Evolutionary conservation across 192 early-diverging fungal species (phyloP), one percentile per base, ranked within the genome.

Genomic region (Mortierella antarctica): DNA sequence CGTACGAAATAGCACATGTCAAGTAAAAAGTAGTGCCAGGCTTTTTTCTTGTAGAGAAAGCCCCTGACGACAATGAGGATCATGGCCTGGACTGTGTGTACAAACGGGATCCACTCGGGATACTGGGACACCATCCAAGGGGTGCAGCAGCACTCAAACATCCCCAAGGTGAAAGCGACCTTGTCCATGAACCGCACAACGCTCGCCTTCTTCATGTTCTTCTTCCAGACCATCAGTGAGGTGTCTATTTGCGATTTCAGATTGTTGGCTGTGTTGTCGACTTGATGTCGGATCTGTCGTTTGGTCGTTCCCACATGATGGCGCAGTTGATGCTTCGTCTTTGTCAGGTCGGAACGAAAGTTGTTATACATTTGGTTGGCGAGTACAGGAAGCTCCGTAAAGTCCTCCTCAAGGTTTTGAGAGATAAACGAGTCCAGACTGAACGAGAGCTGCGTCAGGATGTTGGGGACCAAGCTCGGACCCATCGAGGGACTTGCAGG

Each of bases 121-220:
- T 81, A 83, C 14, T 86, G 76, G 4, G 83, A 49, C 6, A 87
- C 74, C 9, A 91, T 17, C 52, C 83, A 82, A 4, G 88, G 86
- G 2, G 89, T 89, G 8, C 89, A 70, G 71, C 91, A 92, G 21
- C 90, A 83, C 62, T 91, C 90, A 41, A 88, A 86, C 40, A 91
- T 88, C 12, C 91, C 91, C 13, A 89, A 66, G 0, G 90, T 89
- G 82, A 92, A 92, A 13, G 90, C 83, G 21, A 91, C 51, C 70
- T 92, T 92, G 74, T 92, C 89, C 47, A 87, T 83, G 13, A 87
- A 73, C 31, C 74, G 77, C 20, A 86, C 88, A 6, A 83, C 83
- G 10, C 83, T 86, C 40, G 83, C 82, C n/a, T 80, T 80, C 23
- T 80, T 67, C 77, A 80, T 72, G 45, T 68, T 67, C 58, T 72